These are phyloP conservation scores for Tilletiaria anomala DNA, from an alignment of 1,284 basidiomycete species.

Conservation along the genomic window DNA sequence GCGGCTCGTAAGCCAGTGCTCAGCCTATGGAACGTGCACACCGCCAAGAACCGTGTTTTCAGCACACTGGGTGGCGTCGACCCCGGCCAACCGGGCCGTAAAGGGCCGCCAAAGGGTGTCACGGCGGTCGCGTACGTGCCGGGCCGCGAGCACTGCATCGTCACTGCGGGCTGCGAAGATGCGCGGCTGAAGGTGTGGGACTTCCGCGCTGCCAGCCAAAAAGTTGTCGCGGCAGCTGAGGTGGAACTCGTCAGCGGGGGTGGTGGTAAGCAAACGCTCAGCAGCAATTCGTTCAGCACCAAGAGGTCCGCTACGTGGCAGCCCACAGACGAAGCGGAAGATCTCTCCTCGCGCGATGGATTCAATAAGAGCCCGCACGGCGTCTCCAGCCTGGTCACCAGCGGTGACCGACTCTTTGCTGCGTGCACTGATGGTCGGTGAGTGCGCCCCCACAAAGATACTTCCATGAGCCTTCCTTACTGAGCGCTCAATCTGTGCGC, in stretches of 20 bases:
- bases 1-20: slow-evolving; percentile 10
- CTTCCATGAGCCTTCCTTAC: too few species aligned
- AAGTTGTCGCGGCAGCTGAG: too few species aligned
- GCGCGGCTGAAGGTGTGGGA: slow-evolving; percentile 35
- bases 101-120: slow-evolving; percentile 11
- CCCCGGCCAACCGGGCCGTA: background rate
- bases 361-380: slow-evolving; percentile 24
- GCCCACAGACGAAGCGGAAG: too few species aligned
- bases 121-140: slow-evolving; percentile 23
- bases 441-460: too few species aligned
- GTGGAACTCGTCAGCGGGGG: too few species aligned
- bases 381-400: slow-evolving; percentile 19
- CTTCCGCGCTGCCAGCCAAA: slow-evolving; percentile 11
- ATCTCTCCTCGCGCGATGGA: too few species aligned
- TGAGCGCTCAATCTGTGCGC: too few species aligned
- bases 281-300: too few species aligned
- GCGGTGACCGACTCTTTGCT: slow-evolving; percentile 3
- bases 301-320: too few species aligned
- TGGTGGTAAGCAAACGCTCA: too few species aligned
- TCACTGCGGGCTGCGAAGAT: slow-evolving; percentile 24
- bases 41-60: slow-evolving; percentile 1
- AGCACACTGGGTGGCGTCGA: slow-evolving; percentile 1
- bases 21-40: slow-evolving; percentile 25
- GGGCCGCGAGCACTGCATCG: slow-evolving; percentile 16
- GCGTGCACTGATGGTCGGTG: slow-evolving; percentile 34